A percentile compares a stretch with the other conserved stretches of the same genome.
phyloP scores from a whole-genome alignment of 805 yeast species.

The Torulaspora microellipsoides region DNA sequence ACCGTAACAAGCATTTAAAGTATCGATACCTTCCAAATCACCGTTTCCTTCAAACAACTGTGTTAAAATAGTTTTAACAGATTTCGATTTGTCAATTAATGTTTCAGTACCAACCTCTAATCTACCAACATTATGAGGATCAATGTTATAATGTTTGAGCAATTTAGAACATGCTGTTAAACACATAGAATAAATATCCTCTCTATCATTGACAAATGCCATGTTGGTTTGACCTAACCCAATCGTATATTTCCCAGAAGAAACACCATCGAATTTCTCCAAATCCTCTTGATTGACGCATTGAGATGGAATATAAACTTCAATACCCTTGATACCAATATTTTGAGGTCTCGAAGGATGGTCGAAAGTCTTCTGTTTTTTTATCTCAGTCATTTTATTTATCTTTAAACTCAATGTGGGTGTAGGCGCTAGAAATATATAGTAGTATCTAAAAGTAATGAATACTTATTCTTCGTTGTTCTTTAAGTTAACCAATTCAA shows the following conservation, averaged over 20 bases:
- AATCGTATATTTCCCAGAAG: slow-evolving; percentile 95
- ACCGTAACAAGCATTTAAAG: slow-evolving; percentile 96
- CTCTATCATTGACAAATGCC: slow-evolving; percentile 96
- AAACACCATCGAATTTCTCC: slow-evolving; percentile 78
- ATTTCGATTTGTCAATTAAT: slow-evolving; percentile 90
- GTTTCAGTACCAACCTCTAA: slow-evolving; percentile 99
- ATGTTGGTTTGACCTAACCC: slow-evolving; percentile 98
- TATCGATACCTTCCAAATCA: slow-evolving; percentile 95
- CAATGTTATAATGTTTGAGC: slow-evolving; percentile 76
- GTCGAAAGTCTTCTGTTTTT: slow-evolving; percentile 29
- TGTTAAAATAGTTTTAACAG: slow-evolving; percentile 92
- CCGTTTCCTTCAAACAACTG: slow-evolving; percentile 84
- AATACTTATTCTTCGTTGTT: too few relatives aligned
- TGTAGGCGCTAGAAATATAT: too few relatives aligned
- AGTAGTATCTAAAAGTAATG: neutral
- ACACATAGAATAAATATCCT: slow-evolving; percentile 92
- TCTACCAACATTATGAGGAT: slow-evolving; percentile 79
- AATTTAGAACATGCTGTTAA: slow-evolving; percentile 80
- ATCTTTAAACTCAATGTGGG: neutral
- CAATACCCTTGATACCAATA: slow-evolving; percentile 96
- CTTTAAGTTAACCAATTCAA: too few relatives aligned
- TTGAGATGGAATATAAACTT: slow-evolving; percentile 81
- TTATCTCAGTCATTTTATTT: slow-evolving; percentile 25
- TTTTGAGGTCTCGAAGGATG: slow-evolving; percentile 55
- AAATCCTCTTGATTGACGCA: slow-evolving; percentile 84